Evolutionary conservation across 2,329 filamentous ascomycete species (phyloP).

Genomic region (Aspergillus carbonarius): DNA sequence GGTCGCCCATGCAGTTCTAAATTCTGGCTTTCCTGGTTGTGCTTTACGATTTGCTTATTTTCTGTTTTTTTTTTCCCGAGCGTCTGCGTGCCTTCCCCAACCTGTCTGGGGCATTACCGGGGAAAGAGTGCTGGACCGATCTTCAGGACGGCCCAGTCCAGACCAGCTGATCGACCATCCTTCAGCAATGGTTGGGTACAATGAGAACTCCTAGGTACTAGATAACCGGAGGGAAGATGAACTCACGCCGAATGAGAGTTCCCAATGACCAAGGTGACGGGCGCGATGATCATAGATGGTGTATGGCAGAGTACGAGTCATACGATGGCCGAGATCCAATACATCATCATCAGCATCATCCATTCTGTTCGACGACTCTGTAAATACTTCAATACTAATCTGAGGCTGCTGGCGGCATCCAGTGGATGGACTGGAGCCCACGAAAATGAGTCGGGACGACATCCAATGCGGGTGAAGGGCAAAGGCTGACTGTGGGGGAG

Average conservation of each 20-base stretch:
- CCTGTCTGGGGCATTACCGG: conserved; percentile 19
- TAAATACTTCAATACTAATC: background rate
- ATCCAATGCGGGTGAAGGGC: conserved; percentile 11
- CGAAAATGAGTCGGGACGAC: conserved; percentile 27
- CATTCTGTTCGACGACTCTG: background rate
- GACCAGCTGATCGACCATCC: conserved; percentile 22
- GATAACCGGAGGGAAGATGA: conserved; percentile 12
- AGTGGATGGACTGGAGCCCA: conserved; percentile 16
- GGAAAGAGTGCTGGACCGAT: conserved; percentile 16
- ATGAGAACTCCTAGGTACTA: too few relatives aligned
- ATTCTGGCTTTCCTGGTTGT: background rate
- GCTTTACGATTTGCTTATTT: background rate
- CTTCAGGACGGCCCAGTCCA: conserved; percentile 20
- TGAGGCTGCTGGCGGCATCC: conserved; percentile 10
- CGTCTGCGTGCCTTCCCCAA: conserved; percentile 11
- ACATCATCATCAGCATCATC: conserved; percentile 22
- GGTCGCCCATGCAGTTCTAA: background rate
- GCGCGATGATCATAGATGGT: conserved; percentile 16
- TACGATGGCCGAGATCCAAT: conserved; percentile 24
- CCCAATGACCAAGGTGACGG: conserved; percentile 11
- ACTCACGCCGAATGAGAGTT: conserved; percentile 17
- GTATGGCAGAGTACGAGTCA: conserved; percentile 15
- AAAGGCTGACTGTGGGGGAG: conserved; percentile 13
- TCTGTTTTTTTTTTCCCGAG: background rate
- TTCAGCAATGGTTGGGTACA: conserved; percentile 16